These are phyloP conservation scores for Papiliotrema laurentii DNA, from an alignment of 1,284 basidiomycete genomes.

Conservation along the genomic window DNA sequence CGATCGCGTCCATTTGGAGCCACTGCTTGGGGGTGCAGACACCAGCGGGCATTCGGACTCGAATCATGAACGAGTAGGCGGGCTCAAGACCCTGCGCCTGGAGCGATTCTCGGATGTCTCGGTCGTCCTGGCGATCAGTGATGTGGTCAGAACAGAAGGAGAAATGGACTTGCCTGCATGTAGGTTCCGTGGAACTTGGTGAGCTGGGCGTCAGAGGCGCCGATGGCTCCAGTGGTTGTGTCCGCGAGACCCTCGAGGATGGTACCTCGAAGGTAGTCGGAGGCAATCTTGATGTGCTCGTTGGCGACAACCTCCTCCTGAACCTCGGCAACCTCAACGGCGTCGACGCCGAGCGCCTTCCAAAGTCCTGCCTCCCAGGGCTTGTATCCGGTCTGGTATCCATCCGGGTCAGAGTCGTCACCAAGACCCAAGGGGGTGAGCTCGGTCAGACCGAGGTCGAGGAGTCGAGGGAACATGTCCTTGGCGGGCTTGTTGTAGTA, in stretches of 20 bases:
- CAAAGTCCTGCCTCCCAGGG: slow-evolving; percentile 87
- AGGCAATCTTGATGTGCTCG: slow-evolving; percentile 99
- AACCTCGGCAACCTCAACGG: slow-evolving; percentile 80
- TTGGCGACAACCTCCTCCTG: slow-evolving; percentile 98
- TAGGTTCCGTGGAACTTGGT: slow-evolving; percentile 99
- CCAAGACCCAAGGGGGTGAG: slow-evolving; percentile 76
- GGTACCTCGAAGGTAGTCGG: slow-evolving; percentile 89
- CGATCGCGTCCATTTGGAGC: slow-evolving; percentile 91
- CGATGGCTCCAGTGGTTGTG: slow-evolving; percentile 79
- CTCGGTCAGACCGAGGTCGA: slow-evolving; percentile 69
- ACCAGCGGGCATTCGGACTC: slow-evolving; percentile 91
- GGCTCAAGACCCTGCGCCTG: slow-evolving; percentile 89
- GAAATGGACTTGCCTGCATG: slow-evolving; percentile 57
- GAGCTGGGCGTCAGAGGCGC: slow-evolving; percentile 84
- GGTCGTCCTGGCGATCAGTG: slow-evolving; percentile 65
- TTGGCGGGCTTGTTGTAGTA: slow-evolving; percentile 98
- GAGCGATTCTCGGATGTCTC: slow-evolving; percentile 95
- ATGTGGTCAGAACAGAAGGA: neutral
- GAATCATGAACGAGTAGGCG: slow-evolving; percentile 98
- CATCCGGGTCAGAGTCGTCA: slow-evolving; percentile 97
- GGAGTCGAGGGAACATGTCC: slow-evolving; percentile 76
- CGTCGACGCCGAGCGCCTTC: slow-evolving; percentile 92
- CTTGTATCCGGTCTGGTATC: slow-evolving; percentile 93
- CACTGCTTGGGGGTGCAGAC: slow-evolving; percentile 90
- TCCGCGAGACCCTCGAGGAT: slow-evolving; percentile 89